Base-by-base conservation (phyloP, 2,329 filamentous ascomycete genomes). In the Sphaerostilbella broomeana region DNA sequence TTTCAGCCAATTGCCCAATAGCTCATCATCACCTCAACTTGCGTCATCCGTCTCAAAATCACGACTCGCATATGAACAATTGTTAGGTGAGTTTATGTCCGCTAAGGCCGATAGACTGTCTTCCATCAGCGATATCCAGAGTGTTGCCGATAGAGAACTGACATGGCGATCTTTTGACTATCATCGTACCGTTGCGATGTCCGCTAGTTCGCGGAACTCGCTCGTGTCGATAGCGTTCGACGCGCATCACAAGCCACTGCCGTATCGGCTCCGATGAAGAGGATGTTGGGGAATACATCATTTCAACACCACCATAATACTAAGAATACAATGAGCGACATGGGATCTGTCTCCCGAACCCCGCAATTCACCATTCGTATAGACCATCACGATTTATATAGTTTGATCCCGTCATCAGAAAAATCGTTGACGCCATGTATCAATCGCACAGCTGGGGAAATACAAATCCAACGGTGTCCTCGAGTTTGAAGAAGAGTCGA, bases 11-110 rank as follows among this genome's bases (percentile, higher is more conserved):
- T n/a, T n/a, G n/a, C n/a, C n/a, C n/a, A n/a, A n/a, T n/a, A n/a
- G n/a, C n/a, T n/a, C n/a, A n/a, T n/a, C n/a, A n/a, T n/a, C n/a
- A n/a, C n/a, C n/a, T n/a, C n/a, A n/a, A n/a, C n/a, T n/a, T n/a
- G n/a, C 38, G 38, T 34, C 38, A 40, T 40, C 30, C 34, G 33
- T 29, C 30, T 10, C 13, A 12, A 34, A 40, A 40, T 40, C 38
- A 40, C 38, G 38, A 40, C 38, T 34, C 38, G 4, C 18, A 17
- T 19, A 34, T 40, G 15, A 34, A 15, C n/a, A n/a, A n/a, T n/a
- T n/a, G 27, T 40, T 40, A 33, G 34, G 38, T 25, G 30, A 30
- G 27, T 20, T 27, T 9, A 22, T 19, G 29, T 18, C 9, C 15
- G 25, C 18, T n/a, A 27, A 19, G 11, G 26, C 30, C 24, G 29